A percentile compares a stretch with the other conserved stretches of the same genome.
Conservation (phyloP, 2,329 filamentous ascomycete genomes). For the Cercospora sp. region DNA sequence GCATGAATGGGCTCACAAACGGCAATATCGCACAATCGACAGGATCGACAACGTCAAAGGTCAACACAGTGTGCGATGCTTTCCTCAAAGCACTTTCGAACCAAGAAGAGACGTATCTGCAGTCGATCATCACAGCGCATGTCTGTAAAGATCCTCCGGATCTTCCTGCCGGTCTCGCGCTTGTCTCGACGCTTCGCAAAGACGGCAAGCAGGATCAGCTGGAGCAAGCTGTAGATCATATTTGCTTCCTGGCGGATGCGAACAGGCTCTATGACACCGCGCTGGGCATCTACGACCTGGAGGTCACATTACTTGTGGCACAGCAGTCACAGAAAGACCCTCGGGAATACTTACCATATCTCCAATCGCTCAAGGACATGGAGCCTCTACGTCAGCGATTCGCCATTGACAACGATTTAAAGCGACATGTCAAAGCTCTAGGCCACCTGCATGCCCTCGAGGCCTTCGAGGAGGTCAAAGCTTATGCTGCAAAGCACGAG, state of each 20-base stretch:
- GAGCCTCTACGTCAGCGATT: slow-evolving; percentile 71
- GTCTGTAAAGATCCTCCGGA: slow-evolving; percentile 93
- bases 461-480: slow-evolving; percentile 73
- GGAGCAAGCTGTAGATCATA: slow-evolving; percentile 90
- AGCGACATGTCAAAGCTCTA: slow-evolving; percentile 74
- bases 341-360: slow-evolving; percentile 90
- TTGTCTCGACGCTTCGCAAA: slow-evolving; percentile 72
- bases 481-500: slow-evolving; percentile 75
- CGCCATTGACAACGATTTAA: slow-evolving; percentile 85
- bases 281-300: slow-evolving; percentile 86
- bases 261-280: slow-evolving; percentile 90
- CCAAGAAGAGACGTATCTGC: slow-evolving; percentile 66
- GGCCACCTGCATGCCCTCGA: slow-evolving; percentile 71
- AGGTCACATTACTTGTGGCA: slow-evolving; percentile 84
- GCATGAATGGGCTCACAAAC: slow-evolving; percentile 18
- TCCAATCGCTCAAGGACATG: slow-evolving; percentile 80
- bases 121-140: slow-evolving; percentile 92
- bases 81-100: slow-evolving; percentile 69
- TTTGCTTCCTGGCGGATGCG: slow-evolving; percentile 94
- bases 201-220: slow-evolving; percentile 68
- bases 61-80: slow-evolving; percentile 86
- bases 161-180: slow-evolving; percentile 75
- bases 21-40: slow-evolving; percentile 10
- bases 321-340: slow-evolving; percentile 97
- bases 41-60: slow-evolving; percentile 56